Evolutionary conservation across 2,329 filamentous ascomycete genomes (phyloP).

Genomic region (Ophiosphaerella korrae): DNA sequence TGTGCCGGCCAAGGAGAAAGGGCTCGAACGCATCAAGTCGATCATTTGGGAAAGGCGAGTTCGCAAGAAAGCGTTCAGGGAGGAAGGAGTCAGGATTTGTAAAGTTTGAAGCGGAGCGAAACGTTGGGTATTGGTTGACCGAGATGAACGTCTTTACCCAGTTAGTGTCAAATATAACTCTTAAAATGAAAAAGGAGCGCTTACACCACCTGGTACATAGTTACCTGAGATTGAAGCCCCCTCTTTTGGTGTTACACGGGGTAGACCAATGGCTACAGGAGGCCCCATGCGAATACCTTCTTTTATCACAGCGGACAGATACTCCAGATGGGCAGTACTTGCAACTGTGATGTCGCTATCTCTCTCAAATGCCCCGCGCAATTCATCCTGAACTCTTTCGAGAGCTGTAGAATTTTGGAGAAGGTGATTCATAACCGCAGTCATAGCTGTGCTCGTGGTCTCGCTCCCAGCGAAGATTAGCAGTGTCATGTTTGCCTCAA

Average conservation of each 20-base stretch:
- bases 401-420: slow-evolving; percentile 18
- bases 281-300: slow-evolving; percentile 38
- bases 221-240: slow-evolving; percentile 20
- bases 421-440: slow-evolving; percentile 38
- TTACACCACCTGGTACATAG: slow-evolving; percentile 18
- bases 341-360: slow-evolving; percentile 21
- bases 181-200: slow-evolving; percentile 5
- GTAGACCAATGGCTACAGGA: slow-evolving; percentile 18
- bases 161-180: background rate
- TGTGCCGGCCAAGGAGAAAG: slow-evolving; percentile 26
- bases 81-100: slow-evolving; percentile 27
- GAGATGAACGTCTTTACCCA: slow-evolving; percentile 21
- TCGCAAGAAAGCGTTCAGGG: slow-evolving; percentile 37
- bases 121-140: slow-evolving; percentile 31
- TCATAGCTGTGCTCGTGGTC: slow-evolving; percentile 45
- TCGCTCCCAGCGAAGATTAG: slow-evolving; percentile 49
- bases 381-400: slow-evolving; percentile 16
- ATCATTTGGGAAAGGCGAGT: slow-evolving; percentile 29
- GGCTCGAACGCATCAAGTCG: slow-evolving; percentile 21
- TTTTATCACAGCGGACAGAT: slow-evolving; percentile 30
- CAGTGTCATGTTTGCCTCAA: slow-evolving; percentile 40
- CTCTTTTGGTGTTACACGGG: slow-evolving; percentile 13
- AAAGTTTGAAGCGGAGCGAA: slow-evolving; percentile 34
- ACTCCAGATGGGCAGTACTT: slow-evolving; percentile 16
- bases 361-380: slow-evolving; percentile 17